Conservation (phyloP, 1,284 basidiomycete species). For the Ceratobasidium sp. region DNA sequence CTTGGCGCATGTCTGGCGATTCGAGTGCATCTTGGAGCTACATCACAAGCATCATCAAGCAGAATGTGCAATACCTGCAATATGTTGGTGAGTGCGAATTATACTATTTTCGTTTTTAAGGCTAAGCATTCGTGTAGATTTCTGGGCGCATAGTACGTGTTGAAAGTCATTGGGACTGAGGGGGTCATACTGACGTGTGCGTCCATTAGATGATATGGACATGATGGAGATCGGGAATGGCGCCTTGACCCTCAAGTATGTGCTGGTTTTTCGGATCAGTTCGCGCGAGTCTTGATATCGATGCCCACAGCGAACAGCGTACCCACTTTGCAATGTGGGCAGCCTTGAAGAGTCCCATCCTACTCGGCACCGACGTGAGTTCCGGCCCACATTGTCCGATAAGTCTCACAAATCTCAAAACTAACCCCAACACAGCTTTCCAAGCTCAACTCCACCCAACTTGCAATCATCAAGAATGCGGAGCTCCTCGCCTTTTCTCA, state of each 20-base stretch:
- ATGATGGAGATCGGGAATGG: slow-evolving; percentile 65
- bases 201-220: slow-evolving; percentile 61
- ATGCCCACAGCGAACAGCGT: slow-evolving; percentile 57
- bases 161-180: no score
- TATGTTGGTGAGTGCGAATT: slow-evolving; percentile 41
- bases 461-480: slow-evolving; percentile 63
- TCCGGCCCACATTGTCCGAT: slow-evolving; percentile 18
- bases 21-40: slow-evolving; percentile 63
- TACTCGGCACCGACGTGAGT: slow-evolving; percentile 66
- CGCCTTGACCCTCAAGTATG: slow-evolving; percentile 58
- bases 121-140: slow-evolving; percentile 54
- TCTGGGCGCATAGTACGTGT: slow-evolving; percentile 60
- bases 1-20: slow-evolving; percentile 67
- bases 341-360: slow-evolving; percentile 67
- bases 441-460: slow-evolving; percentile 57
- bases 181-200: neutral
- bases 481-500: slow-evolving; percentile 68
- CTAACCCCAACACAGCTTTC: slow-evolving; percentile 57
- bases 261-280: neutral
- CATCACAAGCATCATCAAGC: slow-evolving; percentile 60
- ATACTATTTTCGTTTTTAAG: no score
- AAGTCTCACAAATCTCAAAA: neutral
- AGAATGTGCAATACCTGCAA: slow-evolving; percentile 59
- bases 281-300: no score
- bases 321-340: slow-evolving; percentile 68